phyloP scores from a whole-genome alignment of 352 stramenopile genomes.

The Phytopythium ostracodes region DNA sequence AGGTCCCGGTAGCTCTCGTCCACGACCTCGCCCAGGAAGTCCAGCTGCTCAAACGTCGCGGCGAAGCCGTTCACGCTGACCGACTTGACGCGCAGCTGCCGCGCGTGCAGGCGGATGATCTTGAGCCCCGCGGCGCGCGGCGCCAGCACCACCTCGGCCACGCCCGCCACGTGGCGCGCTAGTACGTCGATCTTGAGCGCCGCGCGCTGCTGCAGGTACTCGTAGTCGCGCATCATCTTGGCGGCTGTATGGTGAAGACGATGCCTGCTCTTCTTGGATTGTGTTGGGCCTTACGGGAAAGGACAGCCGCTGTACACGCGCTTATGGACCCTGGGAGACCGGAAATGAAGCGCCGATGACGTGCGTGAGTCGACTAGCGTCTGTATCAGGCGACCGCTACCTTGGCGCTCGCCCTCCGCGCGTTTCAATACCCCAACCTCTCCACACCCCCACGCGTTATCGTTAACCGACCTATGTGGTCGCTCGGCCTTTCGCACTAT shows the following conservation, averaged over 20 bases:
- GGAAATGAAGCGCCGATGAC: not conserved
- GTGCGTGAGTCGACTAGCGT: not conserved
- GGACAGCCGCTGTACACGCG: not conserved
- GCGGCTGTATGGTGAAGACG: not conserved
- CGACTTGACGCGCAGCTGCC: constrained; percentile 54
- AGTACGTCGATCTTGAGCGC: constrained; percentile 76
- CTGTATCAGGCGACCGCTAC: not conserved
- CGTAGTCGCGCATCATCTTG: constrained; percentile 78
- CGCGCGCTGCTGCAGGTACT: constrained; percentile 83
- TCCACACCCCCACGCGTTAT: no score
- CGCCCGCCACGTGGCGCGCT: constrained; percentile 45
- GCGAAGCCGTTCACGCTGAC: constrained; percentile 55
- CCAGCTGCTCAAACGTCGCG: constrained; percentile 73
- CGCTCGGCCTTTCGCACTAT: not conserved
- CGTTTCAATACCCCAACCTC: not conserved
- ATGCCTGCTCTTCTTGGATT: not conserved
- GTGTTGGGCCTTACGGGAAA: not conserved
- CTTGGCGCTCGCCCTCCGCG: not conserved
- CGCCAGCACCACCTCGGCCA: constrained; percentile 70
- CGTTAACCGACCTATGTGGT: no score
- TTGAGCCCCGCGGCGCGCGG: constrained; percentile 48
- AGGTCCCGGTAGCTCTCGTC: constrained; percentile 78
- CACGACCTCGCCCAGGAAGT: constrained; percentile 73
- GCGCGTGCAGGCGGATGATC: constrained; percentile 67
- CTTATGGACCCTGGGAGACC: not conserved